Base-by-base conservation (phyloP, 441 rosid species). In the Kokia cookei region DNA sequence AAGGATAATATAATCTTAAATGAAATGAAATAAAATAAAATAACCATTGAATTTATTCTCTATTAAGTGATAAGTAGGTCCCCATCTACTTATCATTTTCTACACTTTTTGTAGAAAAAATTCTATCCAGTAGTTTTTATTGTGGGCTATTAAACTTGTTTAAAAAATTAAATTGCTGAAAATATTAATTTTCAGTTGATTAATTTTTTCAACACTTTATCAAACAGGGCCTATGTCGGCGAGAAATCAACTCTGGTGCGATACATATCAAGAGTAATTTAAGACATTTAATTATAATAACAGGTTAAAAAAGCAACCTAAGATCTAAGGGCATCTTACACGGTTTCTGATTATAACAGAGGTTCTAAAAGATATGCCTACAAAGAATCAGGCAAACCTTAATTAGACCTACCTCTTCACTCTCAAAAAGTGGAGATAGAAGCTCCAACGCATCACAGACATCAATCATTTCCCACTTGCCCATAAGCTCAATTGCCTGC, bases 381-480 rank as follows among this genome's bases (percentile, higher is more conserved):
- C 12, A 69, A 65, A 69, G 73, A 62, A 69, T 26, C 64, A 71
- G 47, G 43, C 62, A 64, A 66, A 58, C 60, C 72, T 60, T 70
- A 71, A 29, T 64, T 29, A 62, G 26, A 54, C 81, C 74, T 84
- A 92, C 99, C 97, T 93, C 99, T 87, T 93, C 99, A 75, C 97
- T 93, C 81, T 92, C 97, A 89, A 96, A 93, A 27, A 92, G 85
- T 64, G 99, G 98, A 22, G 99, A 96, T 50, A 96, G 82, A 78
- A 96, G 96, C 83, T 96, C 99, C 86, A 96, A 66, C 42, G 99
- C 99, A 86, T 96, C 99, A 71, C 86, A 86, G 37, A 93, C 97
- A 84, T 96, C 99, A 81, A 96, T 96, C 80, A 82, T 92, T 78
- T 92, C 92, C 99, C 97, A 96, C 84, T 84, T 90, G 73, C 89